These are phyloP conservation scores for Colletotrichum cuscutae DNA, from an alignment of 2,329 filamentous ascomycete genomes.

Conservation along the genomic window DNA sequence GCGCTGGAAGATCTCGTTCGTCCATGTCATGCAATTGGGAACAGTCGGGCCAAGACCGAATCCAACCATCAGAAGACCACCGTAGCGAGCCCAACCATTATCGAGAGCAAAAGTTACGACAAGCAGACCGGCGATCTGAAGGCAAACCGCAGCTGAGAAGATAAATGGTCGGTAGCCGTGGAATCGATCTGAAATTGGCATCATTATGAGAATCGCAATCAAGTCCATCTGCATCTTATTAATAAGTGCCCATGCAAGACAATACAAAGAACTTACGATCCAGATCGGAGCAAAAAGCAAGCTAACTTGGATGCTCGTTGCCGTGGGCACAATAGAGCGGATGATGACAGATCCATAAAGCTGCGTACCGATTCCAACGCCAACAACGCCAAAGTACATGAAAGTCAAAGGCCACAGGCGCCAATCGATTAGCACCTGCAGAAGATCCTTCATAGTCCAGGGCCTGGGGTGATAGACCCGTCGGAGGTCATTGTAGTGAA, in stretches of 20 bases:
- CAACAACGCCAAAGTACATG: slow-evolving; percentile 97
- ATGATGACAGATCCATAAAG: slow-evolving; percentile 91
- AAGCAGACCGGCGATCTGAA: slow-evolving; percentile 86
- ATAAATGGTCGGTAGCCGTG: slow-evolving; percentile 82
- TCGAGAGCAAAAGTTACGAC: slow-evolving; percentile 78
- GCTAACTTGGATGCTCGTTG: slow-evolving; percentile 81
- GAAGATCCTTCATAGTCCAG: slow-evolving; percentile 79
- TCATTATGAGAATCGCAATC: slow-evolving; percentile 85
- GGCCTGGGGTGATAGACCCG: slow-evolving; percentile 80
- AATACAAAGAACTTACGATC: slow-evolving; percentile 70
- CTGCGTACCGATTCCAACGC: slow-evolving; percentile 90
- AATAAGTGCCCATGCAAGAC: neutral
- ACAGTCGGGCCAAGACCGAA: slow-evolving; percentile 92
- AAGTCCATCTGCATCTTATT: slow-evolving; percentile 73
- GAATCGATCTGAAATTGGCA: slow-evolving; percentile 88
- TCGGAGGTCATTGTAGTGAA: slow-evolving; percentile 86
- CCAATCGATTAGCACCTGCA: slow-evolving; percentile 82
- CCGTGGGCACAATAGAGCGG: slow-evolving; percentile 76
- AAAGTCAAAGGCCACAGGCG: slow-evolving; percentile 85
- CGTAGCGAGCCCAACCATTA: slow-evolving; percentile 85
- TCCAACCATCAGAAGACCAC: slow-evolving; percentile 87
- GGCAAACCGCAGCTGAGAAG: slow-evolving; percentile 78
- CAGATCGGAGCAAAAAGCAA: slow-evolving; percentile 91
- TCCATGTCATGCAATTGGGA: slow-evolving; percentile 95
- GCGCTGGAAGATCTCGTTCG: slow-evolving; percentile 87